Percentiles rank a stretch among this genome's conserved stretches.
These are phyloP conservation scores for Eucalyptus marginata DNA, from an alignment of 345 rosid species.

Conservation along the genomic window DNA sequence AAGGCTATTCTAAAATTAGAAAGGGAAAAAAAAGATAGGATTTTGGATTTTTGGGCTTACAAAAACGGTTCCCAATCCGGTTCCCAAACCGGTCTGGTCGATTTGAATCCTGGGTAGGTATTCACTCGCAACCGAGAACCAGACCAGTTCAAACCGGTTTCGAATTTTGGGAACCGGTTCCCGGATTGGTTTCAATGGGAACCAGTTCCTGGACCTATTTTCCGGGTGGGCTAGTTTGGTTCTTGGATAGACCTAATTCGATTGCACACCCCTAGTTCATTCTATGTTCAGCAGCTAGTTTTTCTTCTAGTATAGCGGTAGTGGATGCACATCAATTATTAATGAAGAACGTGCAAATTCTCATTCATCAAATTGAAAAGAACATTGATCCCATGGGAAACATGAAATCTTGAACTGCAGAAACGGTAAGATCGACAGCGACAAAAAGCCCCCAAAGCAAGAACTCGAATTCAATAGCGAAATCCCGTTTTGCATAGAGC, in stretches of 20 bases:
- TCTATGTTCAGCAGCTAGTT: neutral
- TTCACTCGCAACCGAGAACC: rapidly evolving
- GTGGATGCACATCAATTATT: neutral
- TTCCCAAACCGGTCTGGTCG: rapidly evolving
- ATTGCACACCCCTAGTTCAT: neutral
- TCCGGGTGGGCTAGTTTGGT: rapidly evolving
- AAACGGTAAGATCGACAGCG: neutral
- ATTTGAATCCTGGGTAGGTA: rapidly evolving
- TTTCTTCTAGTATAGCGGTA: neutral
- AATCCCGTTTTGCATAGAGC: neutral
- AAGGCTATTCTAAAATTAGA: no score
- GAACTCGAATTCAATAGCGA: neutral
- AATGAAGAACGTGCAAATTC: neutral
- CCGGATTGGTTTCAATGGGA: rapidly evolving
- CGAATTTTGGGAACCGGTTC: rapidly evolving
- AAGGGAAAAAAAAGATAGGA: rapidly evolving
- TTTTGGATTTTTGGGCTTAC: no score
- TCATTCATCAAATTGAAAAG: neutral
- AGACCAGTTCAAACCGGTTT: rapidly evolving
- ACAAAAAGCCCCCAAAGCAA: neutral
- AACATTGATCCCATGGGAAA: neutral
- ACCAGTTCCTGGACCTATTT: rapidly evolving
- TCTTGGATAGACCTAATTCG: rapidly evolving
- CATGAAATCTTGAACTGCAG: neutral
- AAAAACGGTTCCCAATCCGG: no score